Conservation (phyloP, 164 flowering plant genomes). For the Saururus chinensis region DNA sequence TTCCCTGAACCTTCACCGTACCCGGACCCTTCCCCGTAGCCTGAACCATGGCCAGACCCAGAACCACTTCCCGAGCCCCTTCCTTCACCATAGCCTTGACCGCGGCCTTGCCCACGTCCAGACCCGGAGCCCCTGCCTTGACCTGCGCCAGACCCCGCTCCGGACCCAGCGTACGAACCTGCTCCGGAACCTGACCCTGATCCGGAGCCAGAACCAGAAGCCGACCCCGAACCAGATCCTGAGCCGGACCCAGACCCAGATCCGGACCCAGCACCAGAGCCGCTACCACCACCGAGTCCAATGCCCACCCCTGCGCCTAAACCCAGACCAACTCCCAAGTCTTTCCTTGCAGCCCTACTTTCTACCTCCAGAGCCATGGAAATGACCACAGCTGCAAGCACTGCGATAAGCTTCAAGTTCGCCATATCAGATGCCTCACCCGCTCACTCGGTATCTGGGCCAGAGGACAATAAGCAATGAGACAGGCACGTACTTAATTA, state of each 20-base stretch:
- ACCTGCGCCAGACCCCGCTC: conserved; percentile 4
- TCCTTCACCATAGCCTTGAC: conserved; percentile 5
- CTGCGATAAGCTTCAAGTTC: background rate
- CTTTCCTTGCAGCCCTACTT: background rate
- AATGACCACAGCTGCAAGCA: background rate
- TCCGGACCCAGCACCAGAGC: background rate
- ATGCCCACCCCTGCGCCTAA: conserved; percentile 7
- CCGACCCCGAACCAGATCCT: background rate
- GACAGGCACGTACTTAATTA: background rate
- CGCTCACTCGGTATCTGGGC: background rate
- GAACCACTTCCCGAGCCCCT: background rate
- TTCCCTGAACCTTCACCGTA: background rate
- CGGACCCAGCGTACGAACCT: conserved; percentile 2
- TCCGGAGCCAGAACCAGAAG: conserved; percentile 7
- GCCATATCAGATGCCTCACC: background rate
- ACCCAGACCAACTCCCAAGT: conserved; percentile 6
- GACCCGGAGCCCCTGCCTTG: background rate
- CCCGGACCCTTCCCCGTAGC: background rate
- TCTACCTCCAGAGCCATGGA: background rate
- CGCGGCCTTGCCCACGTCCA: conserved; percentile 1
- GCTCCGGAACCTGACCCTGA: conserved; percentile 1
- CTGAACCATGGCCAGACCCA: background rate
- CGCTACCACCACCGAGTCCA: conserved; percentile 5
- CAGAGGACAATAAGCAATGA: background rate
- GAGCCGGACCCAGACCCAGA: conserved; percentile 1